phyloP scores from a whole-genome alignment of 768 basidiomycete species.

The Hygrocybe punicea region DNA sequence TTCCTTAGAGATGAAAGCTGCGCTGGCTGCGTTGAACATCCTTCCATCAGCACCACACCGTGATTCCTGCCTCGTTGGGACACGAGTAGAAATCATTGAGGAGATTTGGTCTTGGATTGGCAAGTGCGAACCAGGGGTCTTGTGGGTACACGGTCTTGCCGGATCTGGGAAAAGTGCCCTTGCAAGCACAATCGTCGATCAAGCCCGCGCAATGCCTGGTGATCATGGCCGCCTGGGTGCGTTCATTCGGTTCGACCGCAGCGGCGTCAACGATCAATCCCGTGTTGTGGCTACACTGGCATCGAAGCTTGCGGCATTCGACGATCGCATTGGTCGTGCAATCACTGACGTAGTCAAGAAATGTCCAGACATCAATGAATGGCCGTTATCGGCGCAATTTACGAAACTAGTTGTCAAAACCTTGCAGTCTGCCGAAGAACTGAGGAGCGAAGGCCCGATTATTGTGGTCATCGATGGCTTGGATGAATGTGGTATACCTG shows the following conservation, averaged over 20 bases:
- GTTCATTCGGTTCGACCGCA: slow-evolving; percentile 13
- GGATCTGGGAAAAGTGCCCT: slow-evolving; percentile 16
- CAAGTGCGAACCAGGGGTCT: neutral
- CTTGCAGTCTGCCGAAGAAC: neutral
- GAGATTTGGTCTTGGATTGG: slow-evolving; percentile 2
- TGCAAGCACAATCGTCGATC: slow-evolving; percentile 10
- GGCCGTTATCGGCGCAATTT: neutral
- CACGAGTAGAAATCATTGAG: neutral
- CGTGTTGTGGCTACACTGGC: slow-evolving; percentile 11
- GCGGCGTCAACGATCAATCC: slow-evolving; percentile 6
- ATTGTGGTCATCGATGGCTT: neutral
- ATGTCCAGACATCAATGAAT: neutral
- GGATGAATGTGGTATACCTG: neutral
- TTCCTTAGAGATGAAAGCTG: too few relatives aligned
- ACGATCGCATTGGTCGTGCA: neutral
- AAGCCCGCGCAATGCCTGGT: neutral
- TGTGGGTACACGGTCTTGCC: neutral
- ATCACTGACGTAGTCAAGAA: neutral
- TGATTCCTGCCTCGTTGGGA: neutral
- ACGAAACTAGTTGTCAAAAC: neutral
- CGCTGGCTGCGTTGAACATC: too few relatives aligned
- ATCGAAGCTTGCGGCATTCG: slow-evolving; percentile 1
- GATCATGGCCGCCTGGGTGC: slow-evolving; percentile 12
- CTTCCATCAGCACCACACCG: neutral
- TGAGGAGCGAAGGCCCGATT: neutral